Base-by-base conservation (phyloP, 225 moss, liverwort and hornwort genomes). In the Bryoerythrophyllum caledonicum region DNA sequence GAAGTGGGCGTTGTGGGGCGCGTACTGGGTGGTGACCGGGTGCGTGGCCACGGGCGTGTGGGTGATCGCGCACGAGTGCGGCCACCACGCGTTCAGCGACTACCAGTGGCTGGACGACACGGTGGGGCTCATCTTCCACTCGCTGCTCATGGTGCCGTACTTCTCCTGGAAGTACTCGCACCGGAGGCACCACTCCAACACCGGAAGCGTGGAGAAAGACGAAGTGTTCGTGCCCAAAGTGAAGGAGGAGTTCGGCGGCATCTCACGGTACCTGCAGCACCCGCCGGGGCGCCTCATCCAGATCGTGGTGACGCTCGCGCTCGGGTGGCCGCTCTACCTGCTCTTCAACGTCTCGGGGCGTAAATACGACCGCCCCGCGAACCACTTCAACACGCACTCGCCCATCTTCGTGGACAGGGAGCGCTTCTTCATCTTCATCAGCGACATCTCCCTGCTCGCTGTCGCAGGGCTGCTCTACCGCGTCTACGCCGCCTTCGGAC, bases 91-190 rank as follows among this genome's bases (percentile, higher is more conserved):
- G 16, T 96, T 96, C 88, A 94, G 94, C 68, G 87, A 96, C 28
- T 92, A 94, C 74, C 91, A 91, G 77, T 94, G 92, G 96, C 78
- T 96, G 4, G 94, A 96, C 75, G 96, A 96, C 68, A 74, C 85
- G 0, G 92, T 96, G 43, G 96, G 96, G 0, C 89, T 96, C 34
- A 69, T 92, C 12, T 88, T 91, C 58, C 96, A 96, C 72, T 96
- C 96, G 0, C 82, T 85, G 44, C 76, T 96, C 21, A 74, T 96
- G 68, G 96, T 96, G 51, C 96, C 96, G 4, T 96, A 96, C 72
- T 96, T 96, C 68, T 96, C 96, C 12, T 96, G 96, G 96, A 96
- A 96, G 77, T 96, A 78, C 74, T 94, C 94, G 20, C 96, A 96
- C 78, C 90, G 96, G 48, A 81, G 96, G 73, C 96, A 96, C 72